Conservation (phyloP, 306 rosid species). For the Quercus parvula region DNA sequence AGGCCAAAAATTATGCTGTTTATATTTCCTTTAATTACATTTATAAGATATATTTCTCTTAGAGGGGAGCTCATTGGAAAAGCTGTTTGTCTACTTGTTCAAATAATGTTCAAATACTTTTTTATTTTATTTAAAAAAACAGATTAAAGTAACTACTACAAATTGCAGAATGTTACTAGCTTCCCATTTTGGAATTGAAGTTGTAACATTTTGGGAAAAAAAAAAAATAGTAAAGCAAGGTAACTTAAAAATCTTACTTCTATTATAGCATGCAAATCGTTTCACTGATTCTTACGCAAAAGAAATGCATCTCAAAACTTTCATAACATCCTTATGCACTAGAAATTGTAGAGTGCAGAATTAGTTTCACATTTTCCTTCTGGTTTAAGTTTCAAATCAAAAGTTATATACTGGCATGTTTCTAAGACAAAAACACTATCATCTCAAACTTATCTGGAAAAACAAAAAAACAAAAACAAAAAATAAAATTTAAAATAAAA, state of each 20-base stretch:
- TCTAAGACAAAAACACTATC: neutral
- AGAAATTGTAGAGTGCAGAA: neutral
- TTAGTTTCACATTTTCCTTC: neutral
- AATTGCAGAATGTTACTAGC: neutral
- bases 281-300: neutral
- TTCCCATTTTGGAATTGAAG: neutral
- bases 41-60: neutral
- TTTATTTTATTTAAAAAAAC: neutral
- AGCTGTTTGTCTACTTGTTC: neutral
- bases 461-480: too few relatives aligned
- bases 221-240: neutral
- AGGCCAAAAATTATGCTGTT: neutral
- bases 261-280: neutral
- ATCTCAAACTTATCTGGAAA: neutral
- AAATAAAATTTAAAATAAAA: too few relatives aligned
- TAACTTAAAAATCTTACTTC: neutral
- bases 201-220: neutral
- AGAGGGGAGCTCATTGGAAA: neutral
- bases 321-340: neutral
- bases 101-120: neutral
- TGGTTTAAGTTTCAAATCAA: neutral
- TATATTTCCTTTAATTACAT: conserved; percentile 2
- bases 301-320: neutral
- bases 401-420: neutral
- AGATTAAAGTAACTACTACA: neutral